Evolutionary conservation across 192 early-diverging fungal genomes (phyloP).

Genomic region (Backusella tuberculispora): DNA sequence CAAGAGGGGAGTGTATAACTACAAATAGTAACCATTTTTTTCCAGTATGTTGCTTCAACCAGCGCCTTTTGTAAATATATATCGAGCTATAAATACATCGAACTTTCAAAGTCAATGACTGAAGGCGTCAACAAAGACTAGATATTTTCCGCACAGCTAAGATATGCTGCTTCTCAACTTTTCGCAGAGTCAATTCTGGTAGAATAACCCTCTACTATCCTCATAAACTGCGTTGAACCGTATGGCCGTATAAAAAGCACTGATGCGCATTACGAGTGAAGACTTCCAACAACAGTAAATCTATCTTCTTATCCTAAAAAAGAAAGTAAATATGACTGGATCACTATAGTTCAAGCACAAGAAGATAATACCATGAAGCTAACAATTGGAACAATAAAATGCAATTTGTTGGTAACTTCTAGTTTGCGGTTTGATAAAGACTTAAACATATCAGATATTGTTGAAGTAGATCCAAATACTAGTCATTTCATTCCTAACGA

Average conservation of each 20-base stretch:
- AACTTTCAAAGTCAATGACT: not conserved
- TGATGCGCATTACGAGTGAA: not conserved
- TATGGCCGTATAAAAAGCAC: not conserved
- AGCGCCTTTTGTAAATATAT: not conserved
- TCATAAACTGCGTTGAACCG: not conserved
- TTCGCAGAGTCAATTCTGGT: not conserved
- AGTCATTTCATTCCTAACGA: slow-evolving; percentile 23
- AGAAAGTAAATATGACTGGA: not conserved
- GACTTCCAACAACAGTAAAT: not conserved
- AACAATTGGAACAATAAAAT: not conserved
- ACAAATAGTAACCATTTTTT: no score
- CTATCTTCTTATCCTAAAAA: not conserved
- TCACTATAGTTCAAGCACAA: not conserved
- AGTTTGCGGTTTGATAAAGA: not conserved
- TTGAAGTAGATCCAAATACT: not conserved
- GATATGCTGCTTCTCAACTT: not conserved
- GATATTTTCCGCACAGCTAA: not conserved
- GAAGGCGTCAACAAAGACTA: not conserved
- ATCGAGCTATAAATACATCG: not conserved
- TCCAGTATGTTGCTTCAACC: no score
- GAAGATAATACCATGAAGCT: not conserved
- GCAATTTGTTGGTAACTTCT: not conserved
- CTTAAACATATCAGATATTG: not conserved
- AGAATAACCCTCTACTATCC: not conserved
- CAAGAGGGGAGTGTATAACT: no score